Base-by-base conservation (phyloP, 345 rosid species). In the Eucalyptus virginea region DNA sequence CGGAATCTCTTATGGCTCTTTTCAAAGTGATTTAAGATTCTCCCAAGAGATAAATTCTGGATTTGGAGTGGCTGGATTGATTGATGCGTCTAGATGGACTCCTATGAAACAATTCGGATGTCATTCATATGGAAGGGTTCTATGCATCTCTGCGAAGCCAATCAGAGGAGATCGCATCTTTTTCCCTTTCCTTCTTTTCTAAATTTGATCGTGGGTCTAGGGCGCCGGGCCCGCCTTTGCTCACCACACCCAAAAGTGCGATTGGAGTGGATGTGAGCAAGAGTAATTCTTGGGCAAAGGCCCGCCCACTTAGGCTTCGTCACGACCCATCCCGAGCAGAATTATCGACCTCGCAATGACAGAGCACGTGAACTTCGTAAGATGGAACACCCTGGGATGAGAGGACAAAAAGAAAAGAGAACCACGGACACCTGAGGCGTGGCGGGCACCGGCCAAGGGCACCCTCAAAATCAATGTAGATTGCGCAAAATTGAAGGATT, bases 151-250 rank as follows among this genome's bases (percentile, higher is more conserved):
- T 69, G 42, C 37, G 14, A 69, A 34, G 24, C 13, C 81, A 69
- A 9, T 18, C 5, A 17, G 37, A 65, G 2, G 42, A 34, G 0
- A 69, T 8, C 12, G 1, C 44, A 34, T 9, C 12, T 9, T 18
- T 18, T 69, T 18, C 5, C 40, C 44, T 72, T 34, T 23, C 44
- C 81, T 34, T 34, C 14, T 72, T 34, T 19, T 19, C 12, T 34
- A 34, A 11, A 34, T 24, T 9, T 9, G 81, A 17, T 72, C 44
- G 18, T 34, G 24, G 81, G 40, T 4, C 40, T 16, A 5, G 80
- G 23, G 8, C 23, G 40, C 40, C 4, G 9, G 11, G 21, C 42
- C 81, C 11, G 23, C 40, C 80, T 32, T 67, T 2, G 40, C 80
- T 3, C 6, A 32, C 42, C 80, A 32, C 11, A 0, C 81, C 37